These are phyloP conservation scores for Eimeria necatrix DNA, from an alignment of 169 alveolate genomes.

Conservation along the genomic window DNA sequence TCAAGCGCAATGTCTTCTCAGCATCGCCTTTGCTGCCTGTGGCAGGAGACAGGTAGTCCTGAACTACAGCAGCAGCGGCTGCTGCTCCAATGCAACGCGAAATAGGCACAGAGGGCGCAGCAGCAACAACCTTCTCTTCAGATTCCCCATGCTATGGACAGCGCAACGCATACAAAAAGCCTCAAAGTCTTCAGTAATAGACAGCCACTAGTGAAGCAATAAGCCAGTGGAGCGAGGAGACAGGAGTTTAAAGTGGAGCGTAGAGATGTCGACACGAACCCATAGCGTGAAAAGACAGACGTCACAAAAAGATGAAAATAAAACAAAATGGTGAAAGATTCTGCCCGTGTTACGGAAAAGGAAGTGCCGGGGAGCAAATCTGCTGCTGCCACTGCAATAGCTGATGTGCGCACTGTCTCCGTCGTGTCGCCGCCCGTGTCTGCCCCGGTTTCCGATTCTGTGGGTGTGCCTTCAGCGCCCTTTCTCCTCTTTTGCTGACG, in stretches of 20 bases:
- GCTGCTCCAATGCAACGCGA: slow-evolving; percentile 58
- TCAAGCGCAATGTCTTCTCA: slow-evolving; percentile 80
- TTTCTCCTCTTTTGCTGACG: slow-evolving; percentile 73
- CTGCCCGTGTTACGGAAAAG: neutral
- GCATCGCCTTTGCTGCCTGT: slow-evolving; percentile 74
- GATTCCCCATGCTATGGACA: slow-evolving; percentile 24
- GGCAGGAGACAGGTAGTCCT: slow-evolving; percentile 74
- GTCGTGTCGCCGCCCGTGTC: slow-evolving; percentile 39
- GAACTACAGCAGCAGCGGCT: slow-evolving; percentile 47
- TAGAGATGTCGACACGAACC: too few relatives aligned
- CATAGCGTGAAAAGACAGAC: neutral
- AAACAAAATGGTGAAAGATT: too few relatives aligned
- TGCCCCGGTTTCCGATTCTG: slow-evolving; percentile 49
- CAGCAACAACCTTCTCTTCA: slow-evolving; percentile 34
- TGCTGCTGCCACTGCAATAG: neutral
- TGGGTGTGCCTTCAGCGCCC: slow-evolving; percentile 64
- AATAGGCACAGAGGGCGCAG: slow-evolving; percentile 65
- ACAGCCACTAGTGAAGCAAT: neutral
- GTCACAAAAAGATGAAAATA: neutral
- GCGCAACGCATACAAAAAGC: neutral
- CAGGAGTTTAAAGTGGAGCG: neutral
- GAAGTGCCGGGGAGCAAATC: too few relatives aligned
- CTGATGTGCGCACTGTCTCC: slow-evolving; percentile 21
- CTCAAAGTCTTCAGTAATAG: neutral
- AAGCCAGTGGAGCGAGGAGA: neutral